Base-by-base conservation (phyloP, 2,329 filamentous ascomycete genomes). In the Pleomassaria siparia region DNA sequence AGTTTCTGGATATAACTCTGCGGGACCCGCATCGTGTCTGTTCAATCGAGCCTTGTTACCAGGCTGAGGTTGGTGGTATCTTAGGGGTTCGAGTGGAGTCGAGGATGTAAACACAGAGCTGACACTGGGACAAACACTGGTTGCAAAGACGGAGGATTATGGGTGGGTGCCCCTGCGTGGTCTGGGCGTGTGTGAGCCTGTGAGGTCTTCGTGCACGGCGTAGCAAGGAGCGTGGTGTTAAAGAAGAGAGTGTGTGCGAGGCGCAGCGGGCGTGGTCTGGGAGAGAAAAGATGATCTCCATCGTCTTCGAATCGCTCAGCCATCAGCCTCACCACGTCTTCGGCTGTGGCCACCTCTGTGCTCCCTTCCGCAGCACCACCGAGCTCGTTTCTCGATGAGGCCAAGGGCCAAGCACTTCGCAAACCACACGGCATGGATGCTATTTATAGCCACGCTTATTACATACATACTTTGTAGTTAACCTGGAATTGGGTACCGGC, bases 1-100 rank as follows among this genome's bases (percentile, higher is more conserved):
- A 74, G 76, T 60, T 79, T 77, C 54, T 81, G 79, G 24, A 80
- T 70, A 55, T 76, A 72, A 30, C 61, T 71, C 54, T 75, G 73
- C 45, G 69, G 66, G 48, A 77, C 65, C 50, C 72, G 66, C 75
- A 77, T 76, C 26, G 54, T 18, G 28, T n/a, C 4, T 47, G 26
- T 35, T 11, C 26, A 15, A 28, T 20, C 4, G 3, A n/a, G 4
- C 32, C n/a, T 32, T 35, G 18, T 33, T 24, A 40, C 33, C 21
- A 25, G 36, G 36, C 36, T 24, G 16, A 18, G 20, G 36, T 9
- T 39, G 36, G 36, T 4, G 18, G 37, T 22, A 18, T 37, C 26
- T 28, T 15, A 15, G 52, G 50, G 11, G 29, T 40, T 2, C 12
- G 52, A 55, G 44, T 12, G 29, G 7, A 32, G 36, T 55, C 13